Conservation (phyloP, 2,329 filamentous ascomycete genomes). For the Fusarium equiseti region DNA sequence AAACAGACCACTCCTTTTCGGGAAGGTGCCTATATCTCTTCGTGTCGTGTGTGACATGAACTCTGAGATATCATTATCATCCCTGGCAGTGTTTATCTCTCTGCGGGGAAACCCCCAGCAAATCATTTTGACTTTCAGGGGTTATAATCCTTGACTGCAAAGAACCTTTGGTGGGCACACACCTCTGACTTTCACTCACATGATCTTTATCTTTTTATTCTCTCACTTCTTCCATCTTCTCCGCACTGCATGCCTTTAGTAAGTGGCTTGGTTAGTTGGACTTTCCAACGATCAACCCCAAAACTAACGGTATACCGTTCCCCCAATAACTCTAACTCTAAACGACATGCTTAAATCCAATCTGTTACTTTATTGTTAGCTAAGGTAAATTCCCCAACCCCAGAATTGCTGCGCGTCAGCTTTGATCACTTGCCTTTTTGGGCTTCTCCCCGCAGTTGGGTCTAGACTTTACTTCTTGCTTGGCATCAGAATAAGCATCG, state of each 20-base stretch:
- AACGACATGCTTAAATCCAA: constrained; percentile 32
- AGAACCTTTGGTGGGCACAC: constrained; percentile 13
- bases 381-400: constrained; percentile 35
- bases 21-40: constrained; percentile 30
- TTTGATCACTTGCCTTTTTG: constrained; percentile 18
- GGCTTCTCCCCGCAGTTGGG: constrained; percentile 18
- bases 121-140: constrained; percentile 7
- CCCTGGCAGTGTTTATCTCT: constrained; percentile 40
- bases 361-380: constrained; percentile 43
- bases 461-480: constrained; percentile 12
- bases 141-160: background rate
- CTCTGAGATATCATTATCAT: constrained; percentile 18
- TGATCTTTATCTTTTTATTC: constrained; percentile 34
- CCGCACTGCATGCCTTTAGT: constrained; percentile 26
- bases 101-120: constrained; percentile 37
- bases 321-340: constrained; percentile 15
- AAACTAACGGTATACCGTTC: constrained; percentile 9
- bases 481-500: constrained; percentile 18
- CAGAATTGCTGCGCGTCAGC: background rate
- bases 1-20: constrained; percentile 27
- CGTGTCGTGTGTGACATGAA: constrained; percentile 1
- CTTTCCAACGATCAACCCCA: background rate
- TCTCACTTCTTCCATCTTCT: constrained; percentile 6
- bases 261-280: constrained; percentile 11
- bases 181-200: constrained; percentile 20